Evolutionary conservation across 129 eudicot species (phyloP).

Genomic region (Flaveria robusta): DNA sequence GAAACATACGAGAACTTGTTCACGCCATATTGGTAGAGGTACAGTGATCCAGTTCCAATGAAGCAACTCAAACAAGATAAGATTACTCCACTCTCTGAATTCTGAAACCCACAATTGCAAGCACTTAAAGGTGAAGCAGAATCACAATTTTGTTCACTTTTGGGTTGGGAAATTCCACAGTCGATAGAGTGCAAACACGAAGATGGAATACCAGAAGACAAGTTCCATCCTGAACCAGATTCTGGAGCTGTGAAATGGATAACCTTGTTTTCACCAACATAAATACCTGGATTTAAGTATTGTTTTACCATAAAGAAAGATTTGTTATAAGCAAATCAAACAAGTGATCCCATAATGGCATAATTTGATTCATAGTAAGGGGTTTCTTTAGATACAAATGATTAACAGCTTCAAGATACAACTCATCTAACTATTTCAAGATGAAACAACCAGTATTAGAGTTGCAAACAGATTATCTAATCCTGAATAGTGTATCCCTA

Average conservation of each 20-base stretch:
- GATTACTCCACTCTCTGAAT: conserved; percentile 46
- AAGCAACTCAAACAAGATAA: conserved; percentile 60
- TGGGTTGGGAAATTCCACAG: conserved; percentile 28
- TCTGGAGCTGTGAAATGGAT: conserved; percentile 50
- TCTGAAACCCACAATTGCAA: conserved; percentile 48
- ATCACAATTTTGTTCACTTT: not conserved
- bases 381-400: not conserved
- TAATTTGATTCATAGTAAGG: not conserved
- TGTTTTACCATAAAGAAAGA: not conserved
- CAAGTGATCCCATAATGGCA: not conserved
- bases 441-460: not conserved
- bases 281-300: conserved; percentile 43
- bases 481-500: not conserved
- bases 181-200: conserved; percentile 2
- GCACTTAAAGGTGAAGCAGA: conserved; percentile 23
- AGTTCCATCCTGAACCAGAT: conserved; percentile 10
- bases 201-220: not conserved
- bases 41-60: conserved; percentile 39
- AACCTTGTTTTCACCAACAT: conserved; percentile 57
- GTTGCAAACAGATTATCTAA: not conserved
- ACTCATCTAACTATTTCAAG: not conserved
- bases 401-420: no score
- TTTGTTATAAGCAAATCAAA: not conserved
- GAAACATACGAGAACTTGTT: conserved; percentile 28
- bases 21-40: conserved; percentile 48